These are phyloP conservation scores for Dillenia turbinata DNA, from an alignment of 164 flowering plant genomes.

Conservation along the genomic window DNA sequence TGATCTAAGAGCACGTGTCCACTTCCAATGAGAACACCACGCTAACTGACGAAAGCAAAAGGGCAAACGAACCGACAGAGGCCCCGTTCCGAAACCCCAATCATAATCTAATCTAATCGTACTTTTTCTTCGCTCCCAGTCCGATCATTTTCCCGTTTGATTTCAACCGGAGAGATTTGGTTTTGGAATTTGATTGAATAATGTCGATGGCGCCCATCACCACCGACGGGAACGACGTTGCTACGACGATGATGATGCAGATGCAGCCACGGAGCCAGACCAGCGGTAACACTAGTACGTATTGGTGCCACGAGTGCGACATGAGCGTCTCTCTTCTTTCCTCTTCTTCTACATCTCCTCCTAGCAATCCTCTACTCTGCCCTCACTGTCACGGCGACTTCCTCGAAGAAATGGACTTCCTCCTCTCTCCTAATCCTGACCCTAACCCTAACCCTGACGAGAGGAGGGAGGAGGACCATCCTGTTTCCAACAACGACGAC, in stretches of 20 bases:
- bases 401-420: constrained; percentile 54
- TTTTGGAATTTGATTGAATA: no score
- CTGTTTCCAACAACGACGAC: constrained; percentile 5
- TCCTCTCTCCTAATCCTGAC: constrained; percentile 12
- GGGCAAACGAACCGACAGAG: no score
- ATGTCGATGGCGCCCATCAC: constrained; percentile 3
- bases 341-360: constrained; percentile 17
- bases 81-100: no score
- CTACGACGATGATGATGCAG: not conserved
- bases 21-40: no score
- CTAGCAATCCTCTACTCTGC: constrained; percentile 27
- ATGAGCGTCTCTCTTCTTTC: constrained; percentile 47
- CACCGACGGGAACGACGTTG: constrained; percentile 3
- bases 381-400: constrained; percentile 47
- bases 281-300: constrained; percentile 12
- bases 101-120: no score
- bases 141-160: no score
- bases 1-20: no score
- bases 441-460: constrained; percentile 7
- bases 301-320: constrained; percentile 76
- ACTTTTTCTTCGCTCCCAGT: no score
- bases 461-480: no score
- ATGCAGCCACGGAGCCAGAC: constrained; percentile 1
- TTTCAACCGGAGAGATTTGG: no score
- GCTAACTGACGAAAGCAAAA: no score